phyloP scores from a whole-genome alignment of 805 yeast species.

The Saccharomyces eubayanus region DNA sequence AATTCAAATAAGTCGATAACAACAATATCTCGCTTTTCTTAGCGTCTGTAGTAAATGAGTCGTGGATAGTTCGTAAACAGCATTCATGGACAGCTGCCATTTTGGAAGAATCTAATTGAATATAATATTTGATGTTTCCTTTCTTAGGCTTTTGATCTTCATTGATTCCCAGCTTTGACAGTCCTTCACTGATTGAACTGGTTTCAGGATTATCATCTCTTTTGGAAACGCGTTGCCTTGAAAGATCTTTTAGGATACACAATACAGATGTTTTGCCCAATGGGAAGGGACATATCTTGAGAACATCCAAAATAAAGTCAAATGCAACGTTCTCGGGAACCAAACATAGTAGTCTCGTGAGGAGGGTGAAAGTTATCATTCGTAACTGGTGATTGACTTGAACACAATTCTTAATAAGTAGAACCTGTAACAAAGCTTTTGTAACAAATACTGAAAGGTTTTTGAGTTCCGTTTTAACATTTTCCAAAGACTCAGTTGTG shows the following conservation, averaged over 20 bases:
- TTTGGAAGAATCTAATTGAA: background rate
- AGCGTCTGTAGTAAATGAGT: conserved; percentile 18
- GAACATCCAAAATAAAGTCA: conserved; percentile 53
- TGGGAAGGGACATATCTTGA: conserved; percentile 58
- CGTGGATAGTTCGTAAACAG: conserved; percentile 10
- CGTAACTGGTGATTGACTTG: conserved; percentile 34
- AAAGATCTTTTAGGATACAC: conserved; percentile 60
- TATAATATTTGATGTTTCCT: background rate
- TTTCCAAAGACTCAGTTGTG: conserved; percentile 13
- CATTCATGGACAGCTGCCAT: conserved; percentile 4
- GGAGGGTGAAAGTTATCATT: conserved; percentile 46
- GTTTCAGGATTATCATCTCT: background rate
- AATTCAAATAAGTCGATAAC: conserved; percentile 49
- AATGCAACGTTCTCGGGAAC: conserved; percentile 51
- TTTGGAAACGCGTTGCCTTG: conserved; percentile 31
- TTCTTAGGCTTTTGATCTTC: background rate
- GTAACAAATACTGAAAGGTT: conserved; percentile 30
- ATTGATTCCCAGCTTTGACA: conserved; percentile 2
- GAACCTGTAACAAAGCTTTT: conserved; percentile 35
- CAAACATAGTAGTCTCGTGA: conserved; percentile 54
- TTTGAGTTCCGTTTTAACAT: conserved; percentile 10
- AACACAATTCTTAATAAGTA: conserved; percentile 33
- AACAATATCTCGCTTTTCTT: conserved; percentile 14
- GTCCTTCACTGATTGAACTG: background rate
- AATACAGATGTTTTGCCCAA: conserved; percentile 52